Percentiles rank a stretch among this genome's conserved stretches.
Evolutionary conservation across 169 alveolate species (phyloP).

Genomic region (Sarcocystis neurona): DNA sequence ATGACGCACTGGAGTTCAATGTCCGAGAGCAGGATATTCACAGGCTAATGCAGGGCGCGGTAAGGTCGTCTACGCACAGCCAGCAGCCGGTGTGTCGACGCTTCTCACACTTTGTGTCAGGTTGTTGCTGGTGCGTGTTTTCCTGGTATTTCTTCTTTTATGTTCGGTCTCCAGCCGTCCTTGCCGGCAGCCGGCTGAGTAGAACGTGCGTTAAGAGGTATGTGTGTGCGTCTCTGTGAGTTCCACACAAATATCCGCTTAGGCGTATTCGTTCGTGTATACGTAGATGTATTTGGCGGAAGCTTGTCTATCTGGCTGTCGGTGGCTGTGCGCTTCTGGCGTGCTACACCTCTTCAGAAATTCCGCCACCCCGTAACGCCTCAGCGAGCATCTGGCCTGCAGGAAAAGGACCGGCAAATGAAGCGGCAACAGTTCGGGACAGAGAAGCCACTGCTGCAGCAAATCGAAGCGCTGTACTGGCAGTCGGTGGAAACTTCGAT

Average conservation of each 20-base stretch:
- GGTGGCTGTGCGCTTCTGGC: background rate
- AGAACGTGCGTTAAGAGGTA: too few species aligned
- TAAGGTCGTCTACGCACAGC: slow-evolving; percentile 54
- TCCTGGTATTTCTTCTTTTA: background rate
- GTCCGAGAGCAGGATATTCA: slow-evolving; percentile 79
- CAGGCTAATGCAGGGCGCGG: slow-evolving; percentile 75
- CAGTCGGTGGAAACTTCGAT: slow-evolving; percentile 51
- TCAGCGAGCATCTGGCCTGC: slow-evolving; percentile 32
- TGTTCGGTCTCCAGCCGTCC: too few species aligned
- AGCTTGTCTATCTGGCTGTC: background rate
- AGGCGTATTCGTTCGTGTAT: background rate
- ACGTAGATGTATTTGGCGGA: background rate
- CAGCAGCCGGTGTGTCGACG: slow-evolving; percentile 47
- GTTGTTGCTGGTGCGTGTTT: background rate
- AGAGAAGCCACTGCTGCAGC: slow-evolving; percentile 36
- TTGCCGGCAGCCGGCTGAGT: too few species aligned
- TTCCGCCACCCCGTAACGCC: slow-evolving; percentile 54
- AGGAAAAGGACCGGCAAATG: slow-evolving; percentile 17
- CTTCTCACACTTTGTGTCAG: background rate
- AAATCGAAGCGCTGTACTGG: slow-evolving; percentile 60
- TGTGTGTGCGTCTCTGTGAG: too few species aligned
- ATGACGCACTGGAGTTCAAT: slow-evolving; percentile 69
- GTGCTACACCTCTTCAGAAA: slow-evolving; percentile 1
- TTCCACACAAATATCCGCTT: background rate
- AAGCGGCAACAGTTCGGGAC: slow-evolving; percentile 23